Evolutionary conservation across 768 basidiomycete genomes (phyloP), one percentile per base, ranked within the genome.

Genomic region (Gloeopeniophorella convolvens): DNA sequence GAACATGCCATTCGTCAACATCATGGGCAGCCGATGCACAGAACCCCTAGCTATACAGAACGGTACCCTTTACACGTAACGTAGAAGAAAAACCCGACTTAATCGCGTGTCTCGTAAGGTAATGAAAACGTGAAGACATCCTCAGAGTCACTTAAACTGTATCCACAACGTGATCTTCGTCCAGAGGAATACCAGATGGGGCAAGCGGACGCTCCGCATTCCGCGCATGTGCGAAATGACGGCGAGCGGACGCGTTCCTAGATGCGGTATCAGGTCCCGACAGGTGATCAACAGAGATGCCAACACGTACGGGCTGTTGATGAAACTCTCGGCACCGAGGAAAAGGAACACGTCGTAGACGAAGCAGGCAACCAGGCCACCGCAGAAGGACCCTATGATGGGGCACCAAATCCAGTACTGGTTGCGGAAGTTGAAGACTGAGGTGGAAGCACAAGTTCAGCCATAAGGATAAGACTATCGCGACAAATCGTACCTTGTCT

Each of bases 351-450:
- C 36, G 57, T 87, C 84, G 55, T 87, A 87, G 32, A 78, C 52
- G 47, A 79, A 63, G 4, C 72, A 69, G 11, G 78, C 85, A 5
- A 66, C 60, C 50, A 78, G 71, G 41, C 72, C 81, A 21, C 85
- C 84, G 28, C 76, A 54, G 60, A 85, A 75, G 8, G 82, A 77
- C 1, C 68, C 81, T 32, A 82, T 63, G 15, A 83, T 59, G 3
- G 82, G 78, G 57, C 78, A 78, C 84, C 85, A 87, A 30, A 87
- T 53, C 84, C 83, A 87, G 59, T 85, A 87, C 50, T 86, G 83
- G 58, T 71, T 76, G 56, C 64, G 60, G 47, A 59, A 67, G 28
- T 68, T 70, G 66, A 68, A 77, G 15, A 73, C 66, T 64, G 34
- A 9, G 16, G 26, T 32, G 9, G 20, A 26, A n/a, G 20, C 21